A percentile compares a stretch with the other conserved stretches of the same genome.
Conservation (phyloP, 305 asterid genomes). For the Fraxinus platypoda region DNA sequence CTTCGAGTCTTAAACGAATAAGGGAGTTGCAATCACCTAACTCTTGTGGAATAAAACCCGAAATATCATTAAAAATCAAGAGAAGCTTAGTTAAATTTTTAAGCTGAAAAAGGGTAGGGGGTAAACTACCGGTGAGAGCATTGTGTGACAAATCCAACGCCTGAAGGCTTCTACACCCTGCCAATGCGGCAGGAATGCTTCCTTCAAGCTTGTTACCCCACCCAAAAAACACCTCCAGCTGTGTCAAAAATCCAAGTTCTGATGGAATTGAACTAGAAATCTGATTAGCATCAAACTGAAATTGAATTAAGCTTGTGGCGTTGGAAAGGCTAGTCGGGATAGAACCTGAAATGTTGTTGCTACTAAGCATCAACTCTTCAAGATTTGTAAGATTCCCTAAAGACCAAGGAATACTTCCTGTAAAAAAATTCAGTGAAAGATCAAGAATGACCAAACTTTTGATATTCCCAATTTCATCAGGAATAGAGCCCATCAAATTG, state of each 20-base stretch:
- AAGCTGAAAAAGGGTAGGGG: constrained; percentile 57
- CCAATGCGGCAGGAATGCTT: constrained; percentile 55
- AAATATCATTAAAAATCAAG: constrained; percentile 58
- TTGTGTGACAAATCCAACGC: constrained; percentile 76
- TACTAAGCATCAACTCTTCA: constrained; percentile 77
- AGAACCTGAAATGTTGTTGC: constrained; percentile 78
- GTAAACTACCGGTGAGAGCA: constrained; percentile 61
- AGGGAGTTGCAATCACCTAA: constrained; percentile 72
- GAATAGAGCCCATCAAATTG: constrained; percentile 52
- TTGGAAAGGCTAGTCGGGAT: constrained; percentile 74
- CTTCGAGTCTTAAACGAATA: constrained; percentile 54
- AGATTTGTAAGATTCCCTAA: constrained; percentile 65
- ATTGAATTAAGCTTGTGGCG: constrained; percentile 56
- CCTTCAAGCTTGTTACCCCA: constrained; percentile 90
- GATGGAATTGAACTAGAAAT: constrained; percentile 65
- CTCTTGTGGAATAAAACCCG: constrained; percentile 70
- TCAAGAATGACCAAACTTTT: constrained; percentile 50
- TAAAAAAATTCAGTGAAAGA: constrained; percentile 55
- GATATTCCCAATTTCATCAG: constrained; percentile 63
- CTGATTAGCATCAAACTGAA: constrained; percentile 75
- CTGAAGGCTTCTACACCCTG: constrained; percentile 63
- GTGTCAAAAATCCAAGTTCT: constrained; percentile 54
- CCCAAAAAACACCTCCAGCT: constrained; percentile 67
- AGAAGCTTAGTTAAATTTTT: constrained; percentile 67
- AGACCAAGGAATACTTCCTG: constrained; percentile 59